phyloP scores from a whole-genome alignment of 257 asterid genomes.

The Buddleja alternifolia region DNA sequence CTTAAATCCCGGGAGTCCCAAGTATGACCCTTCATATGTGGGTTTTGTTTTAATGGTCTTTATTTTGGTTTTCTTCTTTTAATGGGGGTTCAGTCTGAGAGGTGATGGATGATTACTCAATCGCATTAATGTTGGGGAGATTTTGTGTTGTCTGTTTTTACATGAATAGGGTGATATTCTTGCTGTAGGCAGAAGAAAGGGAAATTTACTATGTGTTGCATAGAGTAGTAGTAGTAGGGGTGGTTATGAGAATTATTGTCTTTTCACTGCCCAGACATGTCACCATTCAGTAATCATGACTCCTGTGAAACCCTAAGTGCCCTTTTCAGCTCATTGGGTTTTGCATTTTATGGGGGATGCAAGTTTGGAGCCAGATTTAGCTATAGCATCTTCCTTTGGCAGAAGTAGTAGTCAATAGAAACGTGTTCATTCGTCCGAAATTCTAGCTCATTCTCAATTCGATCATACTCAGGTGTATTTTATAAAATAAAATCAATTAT shows the following conservation, averaged over 20 bases:
- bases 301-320: conserved; percentile 30
- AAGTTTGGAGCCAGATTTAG: conserved; percentile 28
- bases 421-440: no score
- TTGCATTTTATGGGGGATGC: conserved; percentile 36
- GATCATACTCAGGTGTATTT: no score
- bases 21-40: no score
- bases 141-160: conserved; percentile 1
- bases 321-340: conserved; percentile 20
- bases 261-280: conserved; percentile 45
- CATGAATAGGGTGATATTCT: conserved; percentile 31
- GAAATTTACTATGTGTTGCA: conserved; percentile 34
- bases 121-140: conserved; percentile 37
- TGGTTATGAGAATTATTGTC: conserved; percentile 55
- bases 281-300: conserved; percentile 41
- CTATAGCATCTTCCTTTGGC: conserved; percentile 24
- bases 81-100: conserved; percentile 5
- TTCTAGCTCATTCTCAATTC: no score
- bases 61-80: background rate
- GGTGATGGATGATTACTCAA: conserved; percentile 21
- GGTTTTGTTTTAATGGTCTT: background rate
- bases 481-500: no score
- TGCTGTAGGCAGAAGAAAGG: conserved; percentile 29
- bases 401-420: conserved; percentile 3
- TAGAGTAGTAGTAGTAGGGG: conserved; percentile 33
- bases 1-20: no score